Evolutionary conservation across 306 rosid genomes (phyloP).

Genomic region (Oemleria cerasiformis): DNA sequence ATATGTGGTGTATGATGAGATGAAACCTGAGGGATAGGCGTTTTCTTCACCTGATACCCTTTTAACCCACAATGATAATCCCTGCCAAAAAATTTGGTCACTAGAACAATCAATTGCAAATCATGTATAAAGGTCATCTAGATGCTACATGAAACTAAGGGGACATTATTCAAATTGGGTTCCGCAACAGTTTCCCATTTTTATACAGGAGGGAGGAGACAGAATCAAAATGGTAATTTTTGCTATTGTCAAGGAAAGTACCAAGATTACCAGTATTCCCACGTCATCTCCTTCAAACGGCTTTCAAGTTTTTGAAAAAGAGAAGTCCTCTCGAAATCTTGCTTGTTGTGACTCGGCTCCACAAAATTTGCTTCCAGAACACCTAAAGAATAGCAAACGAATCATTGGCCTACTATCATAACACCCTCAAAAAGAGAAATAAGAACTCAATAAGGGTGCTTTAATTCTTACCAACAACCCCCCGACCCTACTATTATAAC

Average conservation of each 20-base stretch:
- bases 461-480: slow-evolving; percentile 75
- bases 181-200: not conserved
- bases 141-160: not conserved
- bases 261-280: slow-evolving; percentile 71
- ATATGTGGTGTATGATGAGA: slow-evolving; percentile 19
- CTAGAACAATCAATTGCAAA: not conserved
- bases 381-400: slow-evolving; percentile 42
- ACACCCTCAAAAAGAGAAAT: slow-evolving; percentile 9
- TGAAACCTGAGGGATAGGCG: slow-evolving; percentile 20
- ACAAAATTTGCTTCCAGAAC: slow-evolving; percentile 82
- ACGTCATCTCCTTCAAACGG: slow-evolving; percentile 83
- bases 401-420: slow-evolving; percentile 19
- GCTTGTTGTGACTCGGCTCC: slow-evolving; percentile 90
- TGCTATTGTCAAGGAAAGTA: slow-evolving; percentile 2
- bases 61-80: slow-evolving; percentile 61
- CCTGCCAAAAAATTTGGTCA: slow-evolving; percentile 37
- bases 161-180: not conserved
- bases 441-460: slow-evolving; percentile 10
- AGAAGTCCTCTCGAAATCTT: slow-evolving; percentile 91
- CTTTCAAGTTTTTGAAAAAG: slow-evolving; percentile 82
- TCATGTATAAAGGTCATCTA: not conserved
- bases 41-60: slow-evolving; percentile 57
- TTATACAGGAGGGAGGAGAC: not conserved
- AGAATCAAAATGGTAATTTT: not conserved
- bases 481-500: slow-evolving; percentile 47